These are phyloP conservation scores for Athelia sp. DNA, from an alignment of 1,284 basidiomycete species.

Conservation along the genomic window DNA sequence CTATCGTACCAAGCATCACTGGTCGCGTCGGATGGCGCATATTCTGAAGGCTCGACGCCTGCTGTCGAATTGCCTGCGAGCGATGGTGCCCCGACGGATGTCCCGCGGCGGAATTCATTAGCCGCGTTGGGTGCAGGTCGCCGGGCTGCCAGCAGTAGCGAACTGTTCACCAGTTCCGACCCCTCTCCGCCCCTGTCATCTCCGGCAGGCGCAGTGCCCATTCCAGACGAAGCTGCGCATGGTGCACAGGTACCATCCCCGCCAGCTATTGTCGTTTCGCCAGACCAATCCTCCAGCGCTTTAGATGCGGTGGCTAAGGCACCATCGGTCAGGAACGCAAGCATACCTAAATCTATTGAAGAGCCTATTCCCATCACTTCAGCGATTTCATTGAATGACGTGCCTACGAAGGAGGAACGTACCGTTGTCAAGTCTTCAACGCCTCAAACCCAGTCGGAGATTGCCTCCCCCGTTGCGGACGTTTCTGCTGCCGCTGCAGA, in stretches of 20 bases:
- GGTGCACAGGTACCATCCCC: background rate
- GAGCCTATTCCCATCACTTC: no score
- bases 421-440: no score
- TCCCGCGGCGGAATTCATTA: background rate
- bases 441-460: slow-evolving; percentile 11
- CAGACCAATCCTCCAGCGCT: background rate
- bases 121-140: background rate
- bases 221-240: background rate
- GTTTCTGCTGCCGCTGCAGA: slow-evolving; percentile 11
- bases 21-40: background rate
- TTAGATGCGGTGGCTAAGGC: background rate
- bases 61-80: background rate
- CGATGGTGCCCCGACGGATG: background rate
- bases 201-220: background rate
- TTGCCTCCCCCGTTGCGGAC: slow-evolving; percentile 20
- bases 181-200: background rate
- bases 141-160: background rate
- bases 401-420: no score
- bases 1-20: background rate
- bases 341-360: no score
- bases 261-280: background rate
- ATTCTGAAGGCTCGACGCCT: background rate
- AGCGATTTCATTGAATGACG: no score
- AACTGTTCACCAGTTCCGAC: background rate
- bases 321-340: background rate